These are phyloP conservation scores for Vitis hybrid DNA, from an alignment of 177 flowering plant species.

Conservation along the genomic window DNA sequence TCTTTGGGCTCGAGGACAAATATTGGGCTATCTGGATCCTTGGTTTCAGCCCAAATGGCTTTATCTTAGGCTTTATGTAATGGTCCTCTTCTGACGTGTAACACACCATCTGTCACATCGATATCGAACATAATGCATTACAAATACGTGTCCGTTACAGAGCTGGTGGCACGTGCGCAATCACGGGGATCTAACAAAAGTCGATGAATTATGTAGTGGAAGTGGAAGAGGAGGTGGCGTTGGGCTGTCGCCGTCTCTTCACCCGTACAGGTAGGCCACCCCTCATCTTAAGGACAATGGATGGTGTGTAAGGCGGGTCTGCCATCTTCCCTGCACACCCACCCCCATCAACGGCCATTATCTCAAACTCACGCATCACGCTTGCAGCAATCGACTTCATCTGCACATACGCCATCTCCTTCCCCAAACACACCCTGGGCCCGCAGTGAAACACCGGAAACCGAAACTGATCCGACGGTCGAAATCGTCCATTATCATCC, in stretches of 20 bases:
- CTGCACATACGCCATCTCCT: constrained; percentile 59
- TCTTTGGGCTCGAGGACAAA: no score
- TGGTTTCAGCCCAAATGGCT: no score
- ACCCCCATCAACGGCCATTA: constrained; percentile 31
- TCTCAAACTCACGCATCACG: constrained; percentile 29
- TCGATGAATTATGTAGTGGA: no score
- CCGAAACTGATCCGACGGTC: constrained; percentile 25
- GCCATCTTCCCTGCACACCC: constrained; percentile 20
- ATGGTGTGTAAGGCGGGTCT: constrained; percentile 29
- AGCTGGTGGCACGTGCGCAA: no score
- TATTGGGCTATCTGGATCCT: no score
- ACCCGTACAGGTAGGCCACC: constrained; percentile 43
- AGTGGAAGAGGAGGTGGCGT: neutral
- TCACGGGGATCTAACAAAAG: no score
- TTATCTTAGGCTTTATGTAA: no score
- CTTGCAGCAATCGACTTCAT: constrained; percentile 51
- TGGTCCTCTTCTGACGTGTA: no score
- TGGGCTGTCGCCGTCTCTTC: constrained; percentile 15
- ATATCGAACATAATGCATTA: no score
- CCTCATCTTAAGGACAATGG: constrained; percentile 38
- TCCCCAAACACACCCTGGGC: constrained; percentile 54
- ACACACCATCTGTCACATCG: no score
- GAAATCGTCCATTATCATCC: constrained; percentile 23
- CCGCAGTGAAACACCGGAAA: constrained; percentile 60
- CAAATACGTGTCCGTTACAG: no score